Evolutionary conservation across 306 rosid genomes (phyloP).

Genomic region (Rosa persica): DNA sequence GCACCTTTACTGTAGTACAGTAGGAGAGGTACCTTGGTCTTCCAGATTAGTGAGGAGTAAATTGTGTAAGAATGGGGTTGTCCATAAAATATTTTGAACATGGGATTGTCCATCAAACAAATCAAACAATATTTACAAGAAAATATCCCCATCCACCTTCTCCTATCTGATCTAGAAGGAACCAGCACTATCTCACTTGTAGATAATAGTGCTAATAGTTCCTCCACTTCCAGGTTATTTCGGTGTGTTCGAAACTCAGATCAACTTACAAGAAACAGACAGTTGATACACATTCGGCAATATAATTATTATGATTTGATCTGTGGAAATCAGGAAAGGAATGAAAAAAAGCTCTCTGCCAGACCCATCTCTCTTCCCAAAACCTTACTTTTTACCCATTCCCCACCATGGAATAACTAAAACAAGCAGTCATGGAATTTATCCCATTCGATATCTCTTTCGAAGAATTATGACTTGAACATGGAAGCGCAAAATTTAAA

Average conservation of each 20-base stretch:
- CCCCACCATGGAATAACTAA: not conserved
- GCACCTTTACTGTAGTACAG: not conserved
- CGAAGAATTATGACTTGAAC: not conserved
- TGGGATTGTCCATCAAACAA: not conserved
- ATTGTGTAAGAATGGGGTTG: not conserved
- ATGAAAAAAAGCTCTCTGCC: not conserved
- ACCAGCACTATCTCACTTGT: not conserved
- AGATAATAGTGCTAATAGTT: not conserved
- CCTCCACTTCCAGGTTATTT: not conserved
- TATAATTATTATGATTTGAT: not conserved
- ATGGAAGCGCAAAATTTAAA: not conserved
- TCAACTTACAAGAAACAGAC: too few relatives aligned
- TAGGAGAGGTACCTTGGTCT: not conserved
- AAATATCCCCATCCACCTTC: not conserved
- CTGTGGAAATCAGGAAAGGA: not conserved
- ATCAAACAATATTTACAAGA: not conserved
- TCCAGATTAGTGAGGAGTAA: not conserved
- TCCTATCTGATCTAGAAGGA: not conserved
- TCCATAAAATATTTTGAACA: not conserved
- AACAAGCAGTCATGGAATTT: not conserved
- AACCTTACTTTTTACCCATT: not conserved
- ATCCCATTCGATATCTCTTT: not conserved
- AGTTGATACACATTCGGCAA: not conserved
- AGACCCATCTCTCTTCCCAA: not conserved
- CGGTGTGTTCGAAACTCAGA: not conserved